Base-by-base conservation (phyloP, 2,329 filamentous ascomycete genomes). In the Colletotrichum noveboracense region DNA sequence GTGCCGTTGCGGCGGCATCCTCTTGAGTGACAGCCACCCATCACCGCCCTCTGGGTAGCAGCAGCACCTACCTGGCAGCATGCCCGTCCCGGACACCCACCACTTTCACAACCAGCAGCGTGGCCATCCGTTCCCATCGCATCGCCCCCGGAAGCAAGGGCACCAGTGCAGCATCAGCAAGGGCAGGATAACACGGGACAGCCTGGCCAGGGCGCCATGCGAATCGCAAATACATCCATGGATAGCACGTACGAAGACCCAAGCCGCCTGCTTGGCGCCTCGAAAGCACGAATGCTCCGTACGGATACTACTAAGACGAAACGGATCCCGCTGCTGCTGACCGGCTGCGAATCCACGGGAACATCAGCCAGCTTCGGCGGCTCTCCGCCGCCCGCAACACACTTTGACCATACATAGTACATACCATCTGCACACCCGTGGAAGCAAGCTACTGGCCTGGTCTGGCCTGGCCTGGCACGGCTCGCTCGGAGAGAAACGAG, bases 1-100 rank as follows among this genome's bases (percentile, higher is more conserved):
- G 60, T 71, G 60, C 71, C 67, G 66, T 21, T 52, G 67, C 34
- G 67, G 67, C 60, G 60, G 68, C 68, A n/a, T 70, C 52, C 72
- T 61, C 36, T 32, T n/a, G 34, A 52, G 52, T 74, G 72, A 74
- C 72, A 71, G 72, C 72, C 68, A 60, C 48, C 72, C 67, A 60
- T 55, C 52, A 71, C 52, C 36, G 8, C 36, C 36, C 16, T 8
- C 36, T 43, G 36, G 36, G 36, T 18, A 43, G 36, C 36, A 38
- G 36, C 36, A 38, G 36, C 16, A 38, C 16, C 21, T 16, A 52
- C 16, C 21, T 16, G 30, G 61, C 28, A 66, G 52, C 66, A 32
- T 43, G 68, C 67, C 52, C 60, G 43, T 21, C n/a, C 71, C 60
- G 48, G 21, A 71, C 71, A 74, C 71, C 38, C 62, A 66, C 66